Base-by-base conservation (phyloP, 2,329 filamentous ascomycete genomes). In the Botrytis fragariae region DNA sequence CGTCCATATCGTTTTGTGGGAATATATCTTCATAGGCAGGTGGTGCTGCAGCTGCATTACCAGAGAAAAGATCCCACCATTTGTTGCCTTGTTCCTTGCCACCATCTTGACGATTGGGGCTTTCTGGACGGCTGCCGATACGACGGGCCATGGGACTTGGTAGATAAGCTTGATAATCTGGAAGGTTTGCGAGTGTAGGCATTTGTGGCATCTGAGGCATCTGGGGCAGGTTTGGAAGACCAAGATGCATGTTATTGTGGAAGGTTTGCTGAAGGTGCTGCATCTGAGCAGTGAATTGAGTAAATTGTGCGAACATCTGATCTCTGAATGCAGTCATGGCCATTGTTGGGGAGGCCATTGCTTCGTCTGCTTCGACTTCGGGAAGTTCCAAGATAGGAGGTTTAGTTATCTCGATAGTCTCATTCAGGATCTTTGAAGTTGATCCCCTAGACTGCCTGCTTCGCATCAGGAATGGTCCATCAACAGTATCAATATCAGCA, bases 11-110 rank as follows among this genome's bases (percentile, higher is more conserved):
- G 48, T 77, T 78, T 71, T 84, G 82, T 2, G 92, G 93, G 80
- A 90, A 96, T 42, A 96, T 88, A 65, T 95, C 93, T 71, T 94
- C 90, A 76, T 96, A 96, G 0, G 93, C 88, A 16, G 93, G 93
- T 14, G 92, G 92, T 45, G 88, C 85, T 6, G 85, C 84, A 16
- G 88, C 82, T 57, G 83, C 83, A 32, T 82, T 84, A 54, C 86
- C 83, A 14, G 89, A 89, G 62, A 91, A 86, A 42, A 91, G 83
- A 79, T 92, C 90, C 88, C 90, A 93, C 91, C 91, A 93, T 74
- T 87, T 86, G 77, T 85, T 85, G 70, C 89, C 87, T 72, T 84
- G 81, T 70, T 85, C 84, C 75, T 86, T 86, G 57, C 81, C 75
- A 65, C 81, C 74, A 37, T 73, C 59, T 35, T 57, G 71, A 42